A percentile compares a stretch with the other conserved stretches of the same genome.
Evolutionary conservation across 2,329 filamentous ascomycete genomes (phyloP).

Genomic region (Microdochium bolleyi): DNA sequence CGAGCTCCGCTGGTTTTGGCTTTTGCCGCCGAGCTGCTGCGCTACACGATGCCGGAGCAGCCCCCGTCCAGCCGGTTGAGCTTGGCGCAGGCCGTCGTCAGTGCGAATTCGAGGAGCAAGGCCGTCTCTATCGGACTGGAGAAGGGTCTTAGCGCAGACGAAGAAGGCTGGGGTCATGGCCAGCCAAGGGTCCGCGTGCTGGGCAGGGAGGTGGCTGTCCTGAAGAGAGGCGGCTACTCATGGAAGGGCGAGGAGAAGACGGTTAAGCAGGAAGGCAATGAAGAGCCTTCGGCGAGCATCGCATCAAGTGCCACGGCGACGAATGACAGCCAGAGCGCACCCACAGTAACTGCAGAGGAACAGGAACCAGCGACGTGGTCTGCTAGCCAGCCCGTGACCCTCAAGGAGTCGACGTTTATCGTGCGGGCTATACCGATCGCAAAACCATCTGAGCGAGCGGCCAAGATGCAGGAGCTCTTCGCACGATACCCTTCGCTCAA

Average conservation of each 20-base stretch:
- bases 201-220: conserved; percentile 64
- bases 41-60: conserved; percentile 79
- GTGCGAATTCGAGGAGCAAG: conserved; percentile 70
- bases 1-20: conserved; percentile 76
- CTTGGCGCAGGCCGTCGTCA: conserved; percentile 76
- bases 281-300: conserved; percentile 5
- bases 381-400: conserved; percentile 39
- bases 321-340: conserved; percentile 9
- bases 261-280: conserved; percentile 8
- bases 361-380: conserved; percentile 34
- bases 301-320: conserved; percentile 7
- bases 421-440: conserved; percentile 39
- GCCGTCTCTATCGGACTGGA: conserved; percentile 69
- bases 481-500: conserved; percentile 38
- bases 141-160: conserved; percentile 54
- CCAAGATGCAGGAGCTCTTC: conserved; percentile 39
- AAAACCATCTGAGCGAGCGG: conserved; percentile 28
- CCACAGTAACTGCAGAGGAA: conserved; percentile 6
- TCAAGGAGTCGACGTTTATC: conserved; percentile 49
- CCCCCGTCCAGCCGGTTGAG: conserved; percentile 77
- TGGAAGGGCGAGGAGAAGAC: conserved; percentile 36
- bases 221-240: conserved; percentile 71
- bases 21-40: conserved; percentile 66
- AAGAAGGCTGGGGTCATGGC: conserved; percentile 66
- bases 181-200: conserved; percentile 67